Evolutionary conservation across 768 basidiomycete species (phyloP), one percentile per base, ranked within the genome.

Genomic region (Termitomyces sp.): DNA sequence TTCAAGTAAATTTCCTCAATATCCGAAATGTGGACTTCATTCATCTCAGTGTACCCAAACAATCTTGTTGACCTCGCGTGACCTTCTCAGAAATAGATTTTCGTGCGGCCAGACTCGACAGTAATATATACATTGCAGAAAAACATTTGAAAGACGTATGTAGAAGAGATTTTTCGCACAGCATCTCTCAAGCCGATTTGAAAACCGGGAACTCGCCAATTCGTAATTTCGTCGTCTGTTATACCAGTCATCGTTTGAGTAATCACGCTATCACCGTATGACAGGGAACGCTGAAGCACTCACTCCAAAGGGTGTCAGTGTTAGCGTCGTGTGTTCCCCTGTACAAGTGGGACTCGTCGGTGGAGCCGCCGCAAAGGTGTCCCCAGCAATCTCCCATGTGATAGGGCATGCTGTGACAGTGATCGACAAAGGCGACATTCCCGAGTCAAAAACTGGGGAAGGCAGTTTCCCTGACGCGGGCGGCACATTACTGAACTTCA

Each of bases 1-100:
- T 98, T 98, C 34, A 98, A 82, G 96, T 97, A 77, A 98, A 99
- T 70, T 94, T n/a, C 97, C 70, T 99, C 96, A 65, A 98, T 94
- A 70, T 98, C 96, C 58, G 98, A 85, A 94, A 98, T 98, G 74
- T 98, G 96, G 16, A 98, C 95, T 34, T 35, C 95, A 67, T 98
- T 96, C 59, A 99, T 95, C 66, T 98, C 95, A 35, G 98, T 95
- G 68, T 98, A 98, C 34, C 90, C 96, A 89, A 40, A 98, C 97
- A 34, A 98, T 91, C 70, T 94, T 95, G 79, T 98, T 95, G 53
- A 98, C 95, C 71, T 99, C 95, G 59, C 86, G 79, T 54, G 51
- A 99, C 79, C 72, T 99, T 98, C 66, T 98, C 97, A 32, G n/a
- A n/a, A 28, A 96, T 98, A 4, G n/a, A 99, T 89, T 68, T 98